Evolutionary conservation across 257 asterid genomes (phyloP).

Genomic region (Capsicum chinense): DNA sequence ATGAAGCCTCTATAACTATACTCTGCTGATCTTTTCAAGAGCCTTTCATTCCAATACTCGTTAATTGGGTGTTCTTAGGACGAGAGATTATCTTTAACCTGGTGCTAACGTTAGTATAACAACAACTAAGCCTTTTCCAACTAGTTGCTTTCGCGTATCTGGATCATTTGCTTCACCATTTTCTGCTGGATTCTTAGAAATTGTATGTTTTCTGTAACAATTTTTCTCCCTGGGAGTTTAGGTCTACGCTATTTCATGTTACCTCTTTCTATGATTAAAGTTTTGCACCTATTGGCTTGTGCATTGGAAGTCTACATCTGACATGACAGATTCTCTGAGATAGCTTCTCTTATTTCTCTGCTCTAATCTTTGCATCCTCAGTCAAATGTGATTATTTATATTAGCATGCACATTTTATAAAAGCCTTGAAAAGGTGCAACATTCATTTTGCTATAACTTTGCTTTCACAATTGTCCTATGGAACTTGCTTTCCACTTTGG

Average conservation of each 20-base stretch:
- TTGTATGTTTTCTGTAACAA: not conserved
- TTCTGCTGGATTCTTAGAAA: constrained; percentile 14
- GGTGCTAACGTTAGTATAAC: not conserved
- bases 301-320: not conserved
- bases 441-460: not conserved
- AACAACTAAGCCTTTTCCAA: not conserved
- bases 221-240: not conserved
- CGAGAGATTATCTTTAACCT: not conserved
- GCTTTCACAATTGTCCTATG: not conserved
- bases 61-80: not conserved
- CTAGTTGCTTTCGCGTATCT: not conserved
- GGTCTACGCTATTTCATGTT: not conserved
- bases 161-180: constrained; percentile 3
- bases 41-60: not conserved
- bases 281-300: not conserved
- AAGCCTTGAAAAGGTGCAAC: not conserved
- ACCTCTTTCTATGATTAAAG: not conserved
- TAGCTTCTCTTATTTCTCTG: constrained; percentile 5
- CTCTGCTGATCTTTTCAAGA: not conserved
- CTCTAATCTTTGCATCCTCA: not conserved
- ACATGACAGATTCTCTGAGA: not conserved
- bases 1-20: not conserved
- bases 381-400: not conserved
- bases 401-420: not conserved
- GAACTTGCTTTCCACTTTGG: constrained; percentile 22